These are phyloP conservation scores for Ligustrum vulgare DNA, from an alignment of 257 asterid species.

Conservation along the genomic window DNA sequence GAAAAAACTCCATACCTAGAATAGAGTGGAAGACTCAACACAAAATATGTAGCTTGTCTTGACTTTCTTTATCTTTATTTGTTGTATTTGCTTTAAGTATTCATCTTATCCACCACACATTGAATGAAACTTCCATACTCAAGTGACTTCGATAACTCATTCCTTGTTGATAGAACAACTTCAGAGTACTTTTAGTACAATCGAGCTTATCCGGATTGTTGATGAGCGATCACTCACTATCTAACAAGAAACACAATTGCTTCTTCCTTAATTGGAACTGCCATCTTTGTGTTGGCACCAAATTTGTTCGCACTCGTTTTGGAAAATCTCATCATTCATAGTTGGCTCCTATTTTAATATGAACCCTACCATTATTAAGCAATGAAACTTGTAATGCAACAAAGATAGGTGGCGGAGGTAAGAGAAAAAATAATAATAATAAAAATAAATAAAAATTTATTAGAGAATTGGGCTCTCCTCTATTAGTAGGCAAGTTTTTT, in stretches of 20 bases:
- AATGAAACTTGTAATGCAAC: background rate
- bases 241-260: background rate
- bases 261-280: background rate
- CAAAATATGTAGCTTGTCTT: background rate
- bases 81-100: background rate
- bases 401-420: background rate
- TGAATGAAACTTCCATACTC: background rate
- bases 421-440: background rate
- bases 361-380: background rate
- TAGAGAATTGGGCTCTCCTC: background rate
- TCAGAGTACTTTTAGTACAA: background rate
- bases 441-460: background rate
- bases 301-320: background rate
- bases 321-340: background rate
- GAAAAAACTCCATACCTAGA: background rate
- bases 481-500: background rate
- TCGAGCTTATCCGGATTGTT: background rate
- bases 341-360: background rate
- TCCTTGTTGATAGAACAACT: background rate
- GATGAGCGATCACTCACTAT: background rate
- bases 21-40: background rate
- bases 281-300: background rate
- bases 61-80: background rate
- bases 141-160: background rate
- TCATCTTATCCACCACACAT: background rate